Conservation (phyloP, 2,329 filamentous ascomycete species). For the Neonectria ditissima region DNA sequence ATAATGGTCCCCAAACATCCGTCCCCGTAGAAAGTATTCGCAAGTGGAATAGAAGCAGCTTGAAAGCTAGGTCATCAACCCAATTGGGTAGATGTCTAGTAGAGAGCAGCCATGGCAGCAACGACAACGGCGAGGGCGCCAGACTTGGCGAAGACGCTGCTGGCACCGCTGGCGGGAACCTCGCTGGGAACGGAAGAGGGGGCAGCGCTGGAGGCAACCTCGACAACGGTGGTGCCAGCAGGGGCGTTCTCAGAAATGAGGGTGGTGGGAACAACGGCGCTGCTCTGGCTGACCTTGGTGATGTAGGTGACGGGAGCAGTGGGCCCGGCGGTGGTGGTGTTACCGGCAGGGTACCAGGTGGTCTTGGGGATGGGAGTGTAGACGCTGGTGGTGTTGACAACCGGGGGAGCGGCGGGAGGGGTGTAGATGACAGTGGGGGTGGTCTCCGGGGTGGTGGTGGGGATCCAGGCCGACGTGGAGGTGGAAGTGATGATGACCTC, state of each 20-base stretch:
- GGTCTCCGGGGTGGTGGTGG: constrained; percentile 31
- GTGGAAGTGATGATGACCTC: constrained; percentile 36
- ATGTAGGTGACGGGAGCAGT: constrained; percentile 38
- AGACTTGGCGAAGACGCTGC: constrained; percentile 53
- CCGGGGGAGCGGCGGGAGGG: constrained; percentile 33
- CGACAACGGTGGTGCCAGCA: constrained; percentile 19
- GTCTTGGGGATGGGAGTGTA: constrained; percentile 39
- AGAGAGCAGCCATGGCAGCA: constrained; percentile 55
- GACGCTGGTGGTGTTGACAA: constrained; percentile 41
- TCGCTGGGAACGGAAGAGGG: constrained; percentile 30
- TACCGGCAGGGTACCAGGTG: constrained; percentile 42
- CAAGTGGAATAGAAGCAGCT: constrained; percentile 34
- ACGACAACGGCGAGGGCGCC: constrained; percentile 55
- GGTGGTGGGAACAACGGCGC: constrained; percentile 35
- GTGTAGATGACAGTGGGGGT: constrained; percentile 51
- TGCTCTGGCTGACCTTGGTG: constrained; percentile 33
- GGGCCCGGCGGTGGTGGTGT: constrained; percentile 44
- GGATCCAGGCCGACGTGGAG: constrained; percentile 15
- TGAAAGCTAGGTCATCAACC: constrained; percentile 14
- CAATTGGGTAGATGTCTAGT: constrained; percentile 38
- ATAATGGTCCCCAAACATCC: constrained; percentile 46
- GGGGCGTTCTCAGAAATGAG: constrained; percentile 11
- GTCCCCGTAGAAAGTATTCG: constrained; percentile 45
- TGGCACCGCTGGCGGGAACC: constrained; percentile 48
- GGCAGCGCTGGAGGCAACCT: constrained; percentile 24